Evolutionary conservation across 805 yeast species (phyloP).

Genomic region (Naumovozyma dairenensis): DNA sequence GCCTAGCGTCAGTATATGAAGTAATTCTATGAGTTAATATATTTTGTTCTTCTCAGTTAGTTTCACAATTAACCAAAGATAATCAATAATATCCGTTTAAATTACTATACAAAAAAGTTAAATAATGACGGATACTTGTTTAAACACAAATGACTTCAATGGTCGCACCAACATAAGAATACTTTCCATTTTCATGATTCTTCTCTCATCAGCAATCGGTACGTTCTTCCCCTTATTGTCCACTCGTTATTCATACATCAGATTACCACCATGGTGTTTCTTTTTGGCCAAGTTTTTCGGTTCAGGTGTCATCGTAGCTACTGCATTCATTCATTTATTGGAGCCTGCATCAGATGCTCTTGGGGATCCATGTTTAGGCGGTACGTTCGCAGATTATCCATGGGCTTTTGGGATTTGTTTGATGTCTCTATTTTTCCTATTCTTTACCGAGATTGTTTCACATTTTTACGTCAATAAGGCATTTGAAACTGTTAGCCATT

Average conservation of each 20-base stretch:
- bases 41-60: too few species aligned
- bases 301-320: conserved; percentile 75
- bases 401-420: conserved; percentile 50
- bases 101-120: too few species aligned
- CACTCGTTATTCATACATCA: conserved; percentile 46
- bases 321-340: conserved; percentile 68
- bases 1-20: too few species aligned
- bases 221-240: conserved; percentile 54
- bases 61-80: too few species aligned
- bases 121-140: conserved; percentile 27
- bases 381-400: conserved; percentile 43
- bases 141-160: conserved; percentile 34
- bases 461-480: conserved; percentile 35
- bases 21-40: too few species aligned
- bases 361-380: conserved; percentile 48
- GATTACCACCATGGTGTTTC: conserved; percentile 53
- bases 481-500: conserved; percentile 14
- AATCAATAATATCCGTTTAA: too few species aligned
- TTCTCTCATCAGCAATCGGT: conserved; percentile 48
- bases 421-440: conserved; percentile 37
- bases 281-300: conserved; percentile 69
- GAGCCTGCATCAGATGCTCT: conserved; percentile 59
- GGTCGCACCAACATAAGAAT: conserved; percentile 38
- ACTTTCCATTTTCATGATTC: conserved; percentile 50
- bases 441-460: conserved; percentile 41